phyloP scores from a whole-genome alignment of 2,329 filamentous ascomycete genomes.

The Alternaria atra region DNA sequence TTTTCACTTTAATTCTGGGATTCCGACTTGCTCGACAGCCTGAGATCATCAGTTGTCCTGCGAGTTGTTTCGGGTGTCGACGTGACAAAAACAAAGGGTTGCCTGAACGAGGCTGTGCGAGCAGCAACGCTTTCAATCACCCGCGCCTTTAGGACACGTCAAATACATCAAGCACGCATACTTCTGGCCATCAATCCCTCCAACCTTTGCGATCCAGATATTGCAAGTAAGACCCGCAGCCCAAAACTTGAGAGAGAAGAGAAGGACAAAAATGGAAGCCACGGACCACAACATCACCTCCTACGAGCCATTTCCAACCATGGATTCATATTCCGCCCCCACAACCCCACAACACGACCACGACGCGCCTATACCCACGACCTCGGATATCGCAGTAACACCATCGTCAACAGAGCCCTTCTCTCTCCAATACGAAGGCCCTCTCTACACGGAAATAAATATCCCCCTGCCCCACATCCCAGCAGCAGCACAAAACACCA shows the following conservation, averaged over 20 bases:
- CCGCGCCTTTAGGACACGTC: background rate
- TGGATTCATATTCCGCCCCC: slow-evolving; percentile 3
- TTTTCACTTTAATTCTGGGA: background rate
- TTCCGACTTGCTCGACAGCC: too few relatives aligned
- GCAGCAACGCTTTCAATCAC: background rate
- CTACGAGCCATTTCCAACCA: slow-evolving; percentile 3
- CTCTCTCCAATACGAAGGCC: slow-evolving; percentile 26
- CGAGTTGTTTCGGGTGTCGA: background rate
- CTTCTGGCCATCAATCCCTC: background rate
- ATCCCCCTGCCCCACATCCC: slow-evolving; percentile 41
- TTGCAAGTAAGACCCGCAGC: background rate
- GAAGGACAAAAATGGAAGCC: background rate
- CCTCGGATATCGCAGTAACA: background rate
- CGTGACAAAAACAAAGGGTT: slow-evolving; percentile 7
- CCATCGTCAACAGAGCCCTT: background rate
- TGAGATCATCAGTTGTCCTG: background rate
- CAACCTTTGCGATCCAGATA: background rate
- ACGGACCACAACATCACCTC: slow-evolving; percentile 6
- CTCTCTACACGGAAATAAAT: slow-evolving; percentile 48
- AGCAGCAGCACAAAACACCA: slow-evolving; percentile 7
- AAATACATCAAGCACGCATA: background rate
- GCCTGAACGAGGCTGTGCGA: slow-evolving; percentile 19
- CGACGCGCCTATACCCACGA: background rate
- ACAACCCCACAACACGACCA: slow-evolving; percentile 10
- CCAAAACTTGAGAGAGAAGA: background rate